Conservation (phyloP, 2,329 filamentous ascomycete genomes). For the Colletotrichum lupini region DNA sequence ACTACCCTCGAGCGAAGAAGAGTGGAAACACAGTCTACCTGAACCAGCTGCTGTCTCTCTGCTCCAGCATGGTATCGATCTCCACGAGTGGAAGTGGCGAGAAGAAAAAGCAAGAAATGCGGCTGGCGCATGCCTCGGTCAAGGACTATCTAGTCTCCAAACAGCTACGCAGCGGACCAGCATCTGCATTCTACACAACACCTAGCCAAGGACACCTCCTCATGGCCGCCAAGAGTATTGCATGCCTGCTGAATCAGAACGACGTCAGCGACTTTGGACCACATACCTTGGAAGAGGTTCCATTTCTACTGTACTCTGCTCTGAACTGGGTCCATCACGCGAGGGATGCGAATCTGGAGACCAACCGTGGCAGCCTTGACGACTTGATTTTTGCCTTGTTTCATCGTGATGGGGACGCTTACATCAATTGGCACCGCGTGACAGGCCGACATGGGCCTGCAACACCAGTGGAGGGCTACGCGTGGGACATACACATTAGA, state of each 20-base stretch:
- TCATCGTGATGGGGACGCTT: neutral
- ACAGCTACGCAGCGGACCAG: too few species aligned
- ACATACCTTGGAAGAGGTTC: neutral
- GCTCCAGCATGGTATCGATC: too few species aligned
- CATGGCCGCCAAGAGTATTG: neutral
- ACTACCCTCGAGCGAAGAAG: too few species aligned
- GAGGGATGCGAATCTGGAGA: neutral
- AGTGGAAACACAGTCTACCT: too few species aligned
- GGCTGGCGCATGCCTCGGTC: too few species aligned
- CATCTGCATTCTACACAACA: neutral
- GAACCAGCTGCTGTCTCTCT: too few species aligned
- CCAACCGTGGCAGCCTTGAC: neutral
- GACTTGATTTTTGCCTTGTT: neutral
- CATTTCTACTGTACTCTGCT: neutral
- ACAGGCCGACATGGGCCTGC: neutral
- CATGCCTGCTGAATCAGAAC: neutral
- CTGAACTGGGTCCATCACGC: neutral
- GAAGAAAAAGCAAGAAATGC: too few species aligned
- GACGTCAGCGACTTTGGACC: neutral
- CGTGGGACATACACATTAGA: neutral
- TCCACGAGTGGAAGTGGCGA: too few species aligned
- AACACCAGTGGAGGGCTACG: neutral
- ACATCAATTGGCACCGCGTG: neutral
- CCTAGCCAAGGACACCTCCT: neutral
- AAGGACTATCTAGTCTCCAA: too few species aligned